Conservation (phyloP, 192 early-diverging fungal genomes). For the Geranomyces variabilis region DNA sequence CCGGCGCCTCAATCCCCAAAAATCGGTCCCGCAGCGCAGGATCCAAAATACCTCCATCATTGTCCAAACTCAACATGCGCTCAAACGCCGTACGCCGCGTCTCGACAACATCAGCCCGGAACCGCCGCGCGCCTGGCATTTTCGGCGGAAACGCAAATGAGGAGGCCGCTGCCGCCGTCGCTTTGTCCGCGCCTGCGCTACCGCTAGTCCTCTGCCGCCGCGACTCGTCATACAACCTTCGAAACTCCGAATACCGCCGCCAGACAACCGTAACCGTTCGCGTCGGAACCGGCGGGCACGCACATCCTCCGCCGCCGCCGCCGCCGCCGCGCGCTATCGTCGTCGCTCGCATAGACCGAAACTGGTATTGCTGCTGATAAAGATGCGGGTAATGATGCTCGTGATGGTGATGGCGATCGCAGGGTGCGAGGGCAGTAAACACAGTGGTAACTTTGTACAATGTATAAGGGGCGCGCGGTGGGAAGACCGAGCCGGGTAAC, state of each 20-base stretch:
- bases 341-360: no score
- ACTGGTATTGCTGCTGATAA: no score
- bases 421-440: neutral
- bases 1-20: slow-evolving; percentile 1
- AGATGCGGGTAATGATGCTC: neutral
- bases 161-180: neutral
- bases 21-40: neutral
- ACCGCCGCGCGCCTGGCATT: neutral
- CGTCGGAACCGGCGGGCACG: neutral
- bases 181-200: neutral
- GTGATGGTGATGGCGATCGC: neutral
- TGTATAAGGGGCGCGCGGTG: neutral
- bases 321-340: no score
- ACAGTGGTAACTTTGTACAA: slow-evolving; percentile 1
- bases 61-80: neutral
- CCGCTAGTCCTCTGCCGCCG: neutral
- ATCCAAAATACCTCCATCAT: neutral
- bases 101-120: neutral
- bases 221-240: neutral
- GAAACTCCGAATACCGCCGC: neutral
- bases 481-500: neutral
- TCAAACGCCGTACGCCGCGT: neutral
- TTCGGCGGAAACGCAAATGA: neutral
- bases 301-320: neutral
- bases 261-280: neutral